Percentiles rank a stretch among this genome's conserved stretches.
Evolutionary conservation across 257 asterid genomes (phyloP).

Genomic region (Rubia yunnanensis): DNA sequence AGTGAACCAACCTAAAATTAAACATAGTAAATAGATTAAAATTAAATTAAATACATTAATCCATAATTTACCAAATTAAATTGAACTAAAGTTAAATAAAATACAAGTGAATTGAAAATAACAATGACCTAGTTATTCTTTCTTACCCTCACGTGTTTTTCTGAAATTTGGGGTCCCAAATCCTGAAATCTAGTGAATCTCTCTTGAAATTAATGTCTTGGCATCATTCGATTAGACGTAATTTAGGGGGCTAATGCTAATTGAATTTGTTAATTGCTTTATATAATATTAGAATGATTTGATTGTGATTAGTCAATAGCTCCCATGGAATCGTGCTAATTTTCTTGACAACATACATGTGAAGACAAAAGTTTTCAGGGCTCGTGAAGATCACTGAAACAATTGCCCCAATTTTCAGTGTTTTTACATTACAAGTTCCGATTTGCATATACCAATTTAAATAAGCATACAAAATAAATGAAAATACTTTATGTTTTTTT

Average conservation of each 20-base stretch:
- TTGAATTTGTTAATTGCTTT: background rate
- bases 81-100: no score
- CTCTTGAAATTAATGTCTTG: constrained; percentile 2
- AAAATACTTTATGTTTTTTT: no score
- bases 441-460: no score
- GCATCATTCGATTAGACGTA: constrained; percentile 6
- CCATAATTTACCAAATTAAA: no score
- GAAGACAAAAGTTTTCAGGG: background rate
- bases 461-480: no score
- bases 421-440: no score
- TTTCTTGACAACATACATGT: background rate
- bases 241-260: background rate
- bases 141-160: background rate
- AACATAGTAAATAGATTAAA: no score
- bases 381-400: background rate
- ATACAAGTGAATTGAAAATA: no score
- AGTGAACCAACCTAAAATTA: no score
- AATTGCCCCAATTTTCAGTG: background rate
- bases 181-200: constrained; percentile 1
- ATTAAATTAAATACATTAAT: no score
- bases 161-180: constrained; percentile 24
- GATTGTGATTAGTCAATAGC: background rate
- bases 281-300: background rate
- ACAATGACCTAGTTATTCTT: no score
- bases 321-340: background rate